A percentile compares a stretch with the other conserved stretches of the same genome.
phyloP scores from a whole-genome alignment of 2,329 filamentous ascomycete species.

The Fusarium pseudograminearum region DNA sequence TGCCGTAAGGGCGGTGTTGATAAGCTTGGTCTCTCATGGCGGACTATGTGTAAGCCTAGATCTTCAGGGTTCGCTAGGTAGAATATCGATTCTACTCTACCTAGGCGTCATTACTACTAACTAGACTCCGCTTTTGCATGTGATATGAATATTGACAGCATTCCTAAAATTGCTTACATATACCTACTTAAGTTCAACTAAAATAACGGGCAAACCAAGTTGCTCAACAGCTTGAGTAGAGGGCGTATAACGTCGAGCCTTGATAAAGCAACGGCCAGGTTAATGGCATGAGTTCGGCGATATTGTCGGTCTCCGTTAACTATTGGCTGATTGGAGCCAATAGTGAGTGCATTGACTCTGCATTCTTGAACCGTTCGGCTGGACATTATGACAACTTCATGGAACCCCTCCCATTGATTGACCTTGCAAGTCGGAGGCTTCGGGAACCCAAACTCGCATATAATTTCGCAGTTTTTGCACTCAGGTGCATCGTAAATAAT shows the following conservation, averaged over 20 bases:
- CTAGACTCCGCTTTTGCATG: conserved; percentile 22
- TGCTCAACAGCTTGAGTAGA: not conserved
- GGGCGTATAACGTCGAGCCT: not conserved
- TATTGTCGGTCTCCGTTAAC: conserved; percentile 28
- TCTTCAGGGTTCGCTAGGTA: not conserved
- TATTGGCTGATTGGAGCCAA: conserved; percentile 5
- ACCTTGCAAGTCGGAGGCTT: conserved; percentile 9
- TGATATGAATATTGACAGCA: conserved; percentile 5
- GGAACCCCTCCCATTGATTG: conserved; percentile 4
- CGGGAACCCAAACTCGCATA: conserved; percentile 6
- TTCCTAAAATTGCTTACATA: not conserved
- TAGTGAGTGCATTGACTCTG: conserved; percentile 13
- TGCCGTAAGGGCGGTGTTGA: conserved; percentile 7
- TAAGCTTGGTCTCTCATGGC: conserved; percentile 8
- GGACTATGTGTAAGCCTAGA: not conserved
- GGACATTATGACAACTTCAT: not conserved
- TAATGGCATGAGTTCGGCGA: conserved; percentile 13
- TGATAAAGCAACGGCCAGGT: not conserved
- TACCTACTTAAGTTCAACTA: not conserved
- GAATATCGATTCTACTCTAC: not conserved
- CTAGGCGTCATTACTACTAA: conserved; percentile 8
- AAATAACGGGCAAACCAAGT: not conserved
- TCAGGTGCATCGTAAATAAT: not conserved
- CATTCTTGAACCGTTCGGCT: conserved; percentile 2
- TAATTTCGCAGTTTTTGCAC: not conserved